phyloP scores from a whole-genome alignment of 371 early-diverging fungal species.

The Lichtheimia corymbifera region DNA sequence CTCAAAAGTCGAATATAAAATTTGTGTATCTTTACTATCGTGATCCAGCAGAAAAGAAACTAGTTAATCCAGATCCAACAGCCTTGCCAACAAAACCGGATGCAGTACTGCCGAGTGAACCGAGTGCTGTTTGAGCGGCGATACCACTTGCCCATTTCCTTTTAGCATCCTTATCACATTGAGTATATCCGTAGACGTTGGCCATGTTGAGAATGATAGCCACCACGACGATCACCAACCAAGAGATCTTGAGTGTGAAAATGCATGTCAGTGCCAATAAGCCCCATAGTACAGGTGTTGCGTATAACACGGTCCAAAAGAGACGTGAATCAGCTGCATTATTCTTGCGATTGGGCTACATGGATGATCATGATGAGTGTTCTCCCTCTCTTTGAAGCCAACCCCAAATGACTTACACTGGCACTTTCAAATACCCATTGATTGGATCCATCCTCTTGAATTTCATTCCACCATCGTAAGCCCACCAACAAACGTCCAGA shows the following conservation, averaged over 20 bases:
- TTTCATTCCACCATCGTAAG: slow-evolving; percentile 98
- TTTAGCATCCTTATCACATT: slow-evolving; percentile 92
- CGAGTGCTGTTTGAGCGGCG: slow-evolving; percentile 48
- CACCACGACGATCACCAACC: slow-evolving; percentile 86
- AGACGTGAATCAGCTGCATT: slow-evolving; percentile 88
- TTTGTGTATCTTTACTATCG: slow-evolving; percentile 19
- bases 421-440: slow-evolving; percentile 95
- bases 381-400: background rate
- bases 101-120: slow-evolving; percentile 38
- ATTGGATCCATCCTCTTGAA: slow-evolving; percentile 88
- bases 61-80: slow-evolving; percentile 37
- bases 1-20: background rate
- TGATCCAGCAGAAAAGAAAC: slow-evolving; percentile 26
- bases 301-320: slow-evolving; percentile 92
- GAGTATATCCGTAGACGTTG: slow-evolving; percentile 93
- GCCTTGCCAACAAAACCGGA: slow-evolving; percentile 44
- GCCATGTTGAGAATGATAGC: slow-evolving; percentile 84
- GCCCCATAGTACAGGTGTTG: slow-evolving; percentile 83
- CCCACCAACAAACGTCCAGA: slow-evolving; percentile 95
- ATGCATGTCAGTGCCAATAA: slow-evolving; percentile 79
- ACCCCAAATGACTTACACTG: slow-evolving; percentile 59
- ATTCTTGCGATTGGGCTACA: slow-evolving; percentile 64
- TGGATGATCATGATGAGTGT: background rate
- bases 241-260: slow-evolving; percentile 70
- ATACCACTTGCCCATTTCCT: slow-evolving; percentile 62